Evolutionary conservation across 2,329 filamentous ascomycete species (phyloP), one percentile per base, ranked within the genome.

Genomic region (Phoma herbarum): DNA sequence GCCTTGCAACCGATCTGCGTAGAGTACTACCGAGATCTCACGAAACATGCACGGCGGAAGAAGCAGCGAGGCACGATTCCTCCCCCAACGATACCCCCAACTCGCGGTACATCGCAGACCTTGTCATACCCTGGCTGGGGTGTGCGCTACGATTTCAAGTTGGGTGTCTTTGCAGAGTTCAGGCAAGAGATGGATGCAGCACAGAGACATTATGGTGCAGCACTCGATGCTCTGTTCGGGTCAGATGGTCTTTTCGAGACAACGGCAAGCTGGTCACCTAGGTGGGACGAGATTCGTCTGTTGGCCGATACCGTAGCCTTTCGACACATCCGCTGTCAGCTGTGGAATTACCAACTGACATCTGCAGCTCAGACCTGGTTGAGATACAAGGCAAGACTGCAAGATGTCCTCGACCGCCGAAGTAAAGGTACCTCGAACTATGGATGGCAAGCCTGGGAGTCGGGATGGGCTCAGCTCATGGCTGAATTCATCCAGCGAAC

Each of bases 371-470:
- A 91, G 54, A 86, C 88, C 54, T 98, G 94, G 94, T 83, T 89
- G 57, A 82, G 82, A 35, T 96, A 98, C 75, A 87, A 89, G 60
- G 85, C 88, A 54, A 86, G 89, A 55, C 88, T 94, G 63, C 84
- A 84, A 54, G 90, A 92, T 67, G 86, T 97, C 51, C 82, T 97
- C 16, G 92, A 97, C 71, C 85, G 91, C 18, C 88, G 90, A 65
- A 93, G 93, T 4, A 91, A 91, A 67, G 94, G 94, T 0, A 93
- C 91, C 2, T 86, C 88, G 29, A 96, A 92, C 65, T 98, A 98
- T 75, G 92, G 92, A 6, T 98, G 93, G 91, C 86, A 92, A 70
- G 93, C 94, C 2, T 99, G 94, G 93, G 90, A 97, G 78, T 88
- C 91, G 39, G 85, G 91, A 55, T 89, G 87, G 87, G 84, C 86